These are phyloP conservation scores for Vicia villosa DNA, from an alignment of 306 rosid species.

Conservation along the genomic window DNA sequence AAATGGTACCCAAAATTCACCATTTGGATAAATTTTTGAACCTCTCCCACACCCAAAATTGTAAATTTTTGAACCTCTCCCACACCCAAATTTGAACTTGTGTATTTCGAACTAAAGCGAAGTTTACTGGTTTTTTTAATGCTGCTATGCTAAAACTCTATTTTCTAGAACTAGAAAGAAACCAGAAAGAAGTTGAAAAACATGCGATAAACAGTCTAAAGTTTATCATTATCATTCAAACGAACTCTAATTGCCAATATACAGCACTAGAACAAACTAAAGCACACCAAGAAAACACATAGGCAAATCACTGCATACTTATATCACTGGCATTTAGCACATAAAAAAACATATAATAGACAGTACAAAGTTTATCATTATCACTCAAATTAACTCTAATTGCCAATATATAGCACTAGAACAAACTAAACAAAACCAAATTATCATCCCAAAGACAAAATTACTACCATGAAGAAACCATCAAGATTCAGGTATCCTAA, in stretches of 20 bases:
- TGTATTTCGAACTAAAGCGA: too few relatives aligned
- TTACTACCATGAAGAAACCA: background rate
- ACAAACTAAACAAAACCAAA: conserved; percentile 12
- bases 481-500: background rate
- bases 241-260: background rate
- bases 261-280: background rate
- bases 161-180: too few relatives aligned
- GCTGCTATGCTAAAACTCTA: too few relatives aligned
- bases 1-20: too few relatives aligned
- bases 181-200: too few relatives aligned
- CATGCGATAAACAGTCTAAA: background rate
- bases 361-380: conserved; percentile 15
- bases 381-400: conserved; percentile 13
- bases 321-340: background rate
- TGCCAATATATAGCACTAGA: background rate
- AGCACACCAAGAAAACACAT: background rate
- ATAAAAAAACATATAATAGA: background rate
- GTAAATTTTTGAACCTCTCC: too few relatives aligned
- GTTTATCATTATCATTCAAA: conserved; percentile 19
- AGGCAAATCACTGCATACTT: background rate
- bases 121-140: too few relatives aligned
- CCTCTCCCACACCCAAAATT: too few relatives aligned
- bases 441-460: background rate
- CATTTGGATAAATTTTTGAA: too few relatives aligned
- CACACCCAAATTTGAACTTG: too few relatives aligned